A percentile compares a stretch with the other conserved stretches of the same genome.
Evolutionary conservation across 495 filamentous ascomycete genomes (phyloP).

Genomic region (Neurospora sp.): DNA sequence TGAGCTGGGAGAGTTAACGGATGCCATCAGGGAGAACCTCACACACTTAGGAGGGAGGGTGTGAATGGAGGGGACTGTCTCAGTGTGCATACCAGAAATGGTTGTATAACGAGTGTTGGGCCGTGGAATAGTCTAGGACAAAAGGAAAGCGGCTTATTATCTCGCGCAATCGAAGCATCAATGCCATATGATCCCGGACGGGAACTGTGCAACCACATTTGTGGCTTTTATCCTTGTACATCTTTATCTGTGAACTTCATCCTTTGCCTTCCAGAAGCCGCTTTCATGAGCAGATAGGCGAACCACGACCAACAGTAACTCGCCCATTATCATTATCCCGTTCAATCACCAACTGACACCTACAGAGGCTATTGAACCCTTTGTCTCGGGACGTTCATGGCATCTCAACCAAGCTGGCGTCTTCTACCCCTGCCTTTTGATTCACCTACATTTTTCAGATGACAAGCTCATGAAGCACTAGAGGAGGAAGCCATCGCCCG

Average conservation of each 20-base stretch:
- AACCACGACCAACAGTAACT: neutral
- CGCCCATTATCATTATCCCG: neutral
- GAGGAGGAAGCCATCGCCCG: neutral
- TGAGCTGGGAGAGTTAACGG: slow-evolving; percentile 35
- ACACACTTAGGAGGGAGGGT: slow-evolving; percentile 41
- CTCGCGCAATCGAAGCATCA: neutral
- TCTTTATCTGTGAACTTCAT: neutral
- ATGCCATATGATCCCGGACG: neutral
- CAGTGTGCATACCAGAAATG: neutral
- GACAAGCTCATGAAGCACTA: neutral
- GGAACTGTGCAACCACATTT: neutral
- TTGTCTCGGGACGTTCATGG: neutral
- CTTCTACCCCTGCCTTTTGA: neutral
- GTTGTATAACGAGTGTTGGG: neutral
- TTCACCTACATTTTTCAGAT: neutral
- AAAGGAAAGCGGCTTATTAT: neutral
- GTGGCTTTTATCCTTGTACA: neutral
- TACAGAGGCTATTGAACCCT: neutral
- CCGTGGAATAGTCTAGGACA: neutral
- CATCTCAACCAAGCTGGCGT: neutral
- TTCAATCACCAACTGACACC: neutral
- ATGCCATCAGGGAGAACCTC: slow-evolving; percentile 40
- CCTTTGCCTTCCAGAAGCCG: neutral
- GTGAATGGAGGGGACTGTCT: slow-evolving; percentile 11
- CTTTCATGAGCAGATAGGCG: neutral